These are phyloP conservation scores for Kwoniella botswanensis DNA, from an alignment of 768 basidiomycete genomes.

Conservation along the genomic window DNA sequence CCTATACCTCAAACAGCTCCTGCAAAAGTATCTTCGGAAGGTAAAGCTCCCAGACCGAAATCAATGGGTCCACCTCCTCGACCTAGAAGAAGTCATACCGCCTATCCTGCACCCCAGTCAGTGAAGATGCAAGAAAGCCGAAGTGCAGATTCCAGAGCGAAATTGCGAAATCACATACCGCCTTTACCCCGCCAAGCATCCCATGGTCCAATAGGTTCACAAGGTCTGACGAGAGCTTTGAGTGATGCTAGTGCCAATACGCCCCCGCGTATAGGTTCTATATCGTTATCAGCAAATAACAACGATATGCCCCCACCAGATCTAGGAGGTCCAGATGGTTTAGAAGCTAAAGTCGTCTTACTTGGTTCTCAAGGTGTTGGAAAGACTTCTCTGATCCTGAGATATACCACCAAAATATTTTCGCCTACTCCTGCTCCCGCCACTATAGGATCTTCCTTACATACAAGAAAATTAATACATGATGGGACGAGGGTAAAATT, in stretches of 20 bases:
- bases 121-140: conserved; percentile 38
- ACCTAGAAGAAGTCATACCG: conserved; percentile 39
- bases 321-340: conserved; percentile 45
- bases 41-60: conserved; percentile 23
- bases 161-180: conserved; percentile 15
- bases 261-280: conserved; percentile 16
- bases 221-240: conserved; percentile 23
- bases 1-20: conserved; percentile 9
- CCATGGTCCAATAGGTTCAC: conserved; percentile 7
- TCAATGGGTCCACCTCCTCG: conserved; percentile 33
- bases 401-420: conserved; percentile 50
- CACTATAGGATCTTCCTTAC: conserved; percentile 50
- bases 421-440: conserved; percentile 30
- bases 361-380: conserved; percentile 55
- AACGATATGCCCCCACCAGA: conserved; percentile 30
- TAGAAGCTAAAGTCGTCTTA: conserved; percentile 56
- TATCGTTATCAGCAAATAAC: neutral
- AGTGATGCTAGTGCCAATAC: conserved; percentile 22
- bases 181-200: conserved; percentile 21
- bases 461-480: conserved; percentile 53
- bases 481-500: conserved; percentile 47
- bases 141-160: conserved; percentile 35
- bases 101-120: conserved; percentile 22
- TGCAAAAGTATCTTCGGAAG: conserved; percentile 11
- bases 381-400: conserved; percentile 54